Percentiles rank a stretch among this genome's conserved stretches.
Evolutionary conservation across 352 stramenopile species (phyloP).

Genomic region (Phytophthora fragariaefolia): DNA sequence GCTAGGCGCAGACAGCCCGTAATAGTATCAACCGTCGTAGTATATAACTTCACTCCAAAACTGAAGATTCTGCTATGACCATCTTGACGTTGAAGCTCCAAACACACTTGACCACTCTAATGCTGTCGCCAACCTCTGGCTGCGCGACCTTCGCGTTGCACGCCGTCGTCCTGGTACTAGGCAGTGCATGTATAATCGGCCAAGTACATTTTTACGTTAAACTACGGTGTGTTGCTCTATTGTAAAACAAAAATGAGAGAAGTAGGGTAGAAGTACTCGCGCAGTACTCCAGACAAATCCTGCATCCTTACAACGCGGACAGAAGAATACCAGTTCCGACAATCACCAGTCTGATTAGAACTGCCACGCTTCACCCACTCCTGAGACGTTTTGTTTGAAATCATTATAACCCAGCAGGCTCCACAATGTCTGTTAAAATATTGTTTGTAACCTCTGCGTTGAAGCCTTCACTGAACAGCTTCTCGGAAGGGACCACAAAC

Average conservation of each 20-base stretch:
- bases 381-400: not conserved
- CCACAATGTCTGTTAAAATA: not conserved
- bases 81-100: slow-evolving; percentile 10
- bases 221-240: too few species aligned
- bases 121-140: too few species aligned
- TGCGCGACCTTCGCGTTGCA: too few species aligned
- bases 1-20: slow-evolving; percentile 20
- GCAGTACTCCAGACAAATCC: too few species aligned
- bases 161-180: too few species aligned
- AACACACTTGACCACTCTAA: slow-evolving; percentile 22
- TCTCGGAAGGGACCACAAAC: slow-evolving; percentile 1
- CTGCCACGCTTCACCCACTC: not conserved
- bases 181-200: too few species aligned
- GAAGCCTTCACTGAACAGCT: not conserved
- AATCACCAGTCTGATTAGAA: too few species aligned
- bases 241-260: too few species aligned
- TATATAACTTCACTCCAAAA: slow-evolving; percentile 22
- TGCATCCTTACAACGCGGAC: too few species aligned
- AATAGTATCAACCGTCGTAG: slow-evolving; percentile 2
- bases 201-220: too few species aligned
- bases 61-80: slow-evolving; percentile 13
- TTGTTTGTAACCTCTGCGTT: not conserved
- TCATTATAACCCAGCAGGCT: not conserved
- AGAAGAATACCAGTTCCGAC: too few species aligned
- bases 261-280: too few species aligned